Evolutionary conservation across 805 yeast genomes (phyloP).

Genomic region (Barnettozyma vustinii): DNA sequence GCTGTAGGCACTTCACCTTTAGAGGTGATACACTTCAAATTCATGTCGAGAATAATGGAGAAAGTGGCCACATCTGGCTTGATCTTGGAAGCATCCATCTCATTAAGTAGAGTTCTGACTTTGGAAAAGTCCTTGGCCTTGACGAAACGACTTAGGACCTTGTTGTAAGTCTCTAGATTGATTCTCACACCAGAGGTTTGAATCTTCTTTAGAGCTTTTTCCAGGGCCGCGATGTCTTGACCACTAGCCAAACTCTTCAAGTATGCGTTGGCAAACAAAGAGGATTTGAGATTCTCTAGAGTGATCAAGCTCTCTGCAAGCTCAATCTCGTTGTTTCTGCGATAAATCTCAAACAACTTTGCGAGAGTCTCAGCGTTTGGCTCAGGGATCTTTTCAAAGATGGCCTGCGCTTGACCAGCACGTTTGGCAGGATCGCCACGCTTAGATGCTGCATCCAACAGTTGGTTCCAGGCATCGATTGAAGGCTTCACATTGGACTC

Average conservation of each 20-base stretch:
- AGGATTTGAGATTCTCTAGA: slow-evolving; percentile 29
- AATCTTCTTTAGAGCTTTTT: slow-evolving; percentile 6
- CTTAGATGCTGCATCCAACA: slow-evolving; percentile 42
- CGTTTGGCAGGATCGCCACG: slow-evolving; percentile 22
- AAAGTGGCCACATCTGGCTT: slow-evolving; percentile 59
- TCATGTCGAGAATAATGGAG: slow-evolving; percentile 50
- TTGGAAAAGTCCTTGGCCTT: slow-evolving; percentile 34
- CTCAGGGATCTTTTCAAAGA: slow-evolving; percentile 29
- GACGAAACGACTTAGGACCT: slow-evolving; percentile 39
- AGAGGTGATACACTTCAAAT: slow-evolving; percentile 41
- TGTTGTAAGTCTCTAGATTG: slow-evolving; percentile 45
- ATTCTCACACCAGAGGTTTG: slow-evolving; percentile 35
- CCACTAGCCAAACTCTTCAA: slow-evolving; percentile 16
- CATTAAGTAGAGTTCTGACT: slow-evolving; percentile 45
- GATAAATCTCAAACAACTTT: slow-evolving; percentile 41
- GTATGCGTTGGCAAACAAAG: slow-evolving; percentile 21
- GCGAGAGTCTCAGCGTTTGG: slow-evolving; percentile 47
- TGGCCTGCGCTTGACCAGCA: slow-evolving; percentile 34
- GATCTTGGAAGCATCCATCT: slow-evolving; percentile 37
- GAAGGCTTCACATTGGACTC: slow-evolving; percentile 36
- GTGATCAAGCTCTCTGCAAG: slow-evolving; percentile 36
- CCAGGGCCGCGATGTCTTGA: slow-evolving; percentile 12
- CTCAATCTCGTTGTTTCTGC: slow-evolving; percentile 38
- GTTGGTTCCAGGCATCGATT: slow-evolving; percentile 52
- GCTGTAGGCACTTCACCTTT: slow-evolving; percentile 38